Conservation (phyloP, 1,139 yeast species). For the Blastobotrys indianensis region DNA sequence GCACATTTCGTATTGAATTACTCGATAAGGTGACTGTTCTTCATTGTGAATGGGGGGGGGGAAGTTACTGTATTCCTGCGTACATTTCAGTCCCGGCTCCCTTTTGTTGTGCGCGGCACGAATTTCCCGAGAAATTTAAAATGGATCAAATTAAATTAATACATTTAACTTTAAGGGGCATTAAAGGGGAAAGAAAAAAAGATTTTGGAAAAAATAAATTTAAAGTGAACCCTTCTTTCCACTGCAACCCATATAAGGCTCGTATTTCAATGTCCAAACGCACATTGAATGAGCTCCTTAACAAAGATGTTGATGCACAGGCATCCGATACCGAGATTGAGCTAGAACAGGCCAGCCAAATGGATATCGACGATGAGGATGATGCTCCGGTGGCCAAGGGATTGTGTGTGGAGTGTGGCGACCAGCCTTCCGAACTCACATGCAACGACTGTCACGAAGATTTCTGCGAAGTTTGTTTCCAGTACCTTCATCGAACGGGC, state of each 20-base stretch:
- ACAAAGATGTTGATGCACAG: background rate
- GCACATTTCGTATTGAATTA: too few species aligned
- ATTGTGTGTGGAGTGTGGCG: slow-evolving; percentile 61
- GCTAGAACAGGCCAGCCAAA: background rate
- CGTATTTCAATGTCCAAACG: background rate
- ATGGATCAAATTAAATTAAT: too few species aligned
- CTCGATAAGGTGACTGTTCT: too few species aligned
- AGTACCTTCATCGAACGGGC: slow-evolving; percentile 62
- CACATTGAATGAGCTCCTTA: background rate
- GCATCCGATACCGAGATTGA: background rate
- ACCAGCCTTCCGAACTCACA: slow-evolving; percentile 55
- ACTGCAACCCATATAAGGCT: background rate
- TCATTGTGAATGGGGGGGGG: too few species aligned
- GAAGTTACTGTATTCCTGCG: too few species aligned
- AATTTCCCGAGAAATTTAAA: too few species aligned
- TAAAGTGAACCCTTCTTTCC: background rate
- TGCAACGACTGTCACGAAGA: slow-evolving; percentile 57
- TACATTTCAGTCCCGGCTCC: too few species aligned
- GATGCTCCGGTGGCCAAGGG: slow-evolving; percentile 22
- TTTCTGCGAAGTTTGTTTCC: slow-evolving; percentile 63
- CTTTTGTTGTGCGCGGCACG: too few species aligned
- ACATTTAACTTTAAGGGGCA: too few species aligned
- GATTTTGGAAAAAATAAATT: too few species aligned
- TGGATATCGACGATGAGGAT: slow-evolving; percentile 5
- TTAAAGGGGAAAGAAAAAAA: background rate